These are phyloP conservation scores for Penicillium canariense DNA, from an alignment of 495 filamentous ascomycete species.

Conservation along the genomic window DNA sequence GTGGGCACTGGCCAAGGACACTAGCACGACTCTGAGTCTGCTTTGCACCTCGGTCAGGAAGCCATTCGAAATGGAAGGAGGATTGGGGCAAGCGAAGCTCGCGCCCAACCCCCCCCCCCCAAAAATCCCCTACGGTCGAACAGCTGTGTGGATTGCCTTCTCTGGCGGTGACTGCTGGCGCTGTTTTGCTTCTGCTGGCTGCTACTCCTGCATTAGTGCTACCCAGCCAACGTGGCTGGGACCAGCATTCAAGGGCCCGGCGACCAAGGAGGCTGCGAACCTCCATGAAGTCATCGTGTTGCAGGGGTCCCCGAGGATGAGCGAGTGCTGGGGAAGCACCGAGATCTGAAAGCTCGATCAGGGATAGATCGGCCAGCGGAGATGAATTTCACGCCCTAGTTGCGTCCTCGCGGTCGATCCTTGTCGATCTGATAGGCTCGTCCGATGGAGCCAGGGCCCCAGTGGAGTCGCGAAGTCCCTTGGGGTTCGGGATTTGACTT, in stretches of 20 bases:
- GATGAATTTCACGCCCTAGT: background rate
- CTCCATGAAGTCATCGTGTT: slow-evolving; percentile 12
- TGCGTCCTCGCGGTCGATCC: background rate
- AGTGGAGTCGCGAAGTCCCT: background rate
- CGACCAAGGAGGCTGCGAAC: background rate
- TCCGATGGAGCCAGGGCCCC: slow-evolving; percentile 5
- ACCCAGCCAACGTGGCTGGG: slow-evolving; percentile 24
- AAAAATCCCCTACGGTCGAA: background rate
- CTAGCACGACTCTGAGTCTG: slow-evolving; percentile 3
- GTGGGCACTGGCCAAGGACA: slow-evolving; percentile 8
- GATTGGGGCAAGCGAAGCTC: background rate
- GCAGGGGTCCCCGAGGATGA: slow-evolving; percentile 1
- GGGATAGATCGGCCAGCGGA: slow-evolving; percentile 13
- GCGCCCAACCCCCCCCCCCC: background rate
- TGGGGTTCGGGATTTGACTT: slow-evolving; percentile 6
- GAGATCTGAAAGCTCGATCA: slow-evolving; percentile 19
- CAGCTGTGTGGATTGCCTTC: slow-evolving; percentile 9
- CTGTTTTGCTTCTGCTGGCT: slow-evolving; percentile 1
- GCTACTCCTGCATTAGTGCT: slow-evolving; percentile 8
- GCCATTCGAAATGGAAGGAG: background rate
- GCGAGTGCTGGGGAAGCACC: background rate
- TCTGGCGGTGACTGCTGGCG: background rate
- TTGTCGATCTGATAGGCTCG: slow-evolving; percentile 18
- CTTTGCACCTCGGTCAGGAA: background rate
- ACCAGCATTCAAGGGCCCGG: background rate